Evolutionary conservation across 257 asterid species (phyloP).

Genomic region (Knoxia roxburghii): DNA sequence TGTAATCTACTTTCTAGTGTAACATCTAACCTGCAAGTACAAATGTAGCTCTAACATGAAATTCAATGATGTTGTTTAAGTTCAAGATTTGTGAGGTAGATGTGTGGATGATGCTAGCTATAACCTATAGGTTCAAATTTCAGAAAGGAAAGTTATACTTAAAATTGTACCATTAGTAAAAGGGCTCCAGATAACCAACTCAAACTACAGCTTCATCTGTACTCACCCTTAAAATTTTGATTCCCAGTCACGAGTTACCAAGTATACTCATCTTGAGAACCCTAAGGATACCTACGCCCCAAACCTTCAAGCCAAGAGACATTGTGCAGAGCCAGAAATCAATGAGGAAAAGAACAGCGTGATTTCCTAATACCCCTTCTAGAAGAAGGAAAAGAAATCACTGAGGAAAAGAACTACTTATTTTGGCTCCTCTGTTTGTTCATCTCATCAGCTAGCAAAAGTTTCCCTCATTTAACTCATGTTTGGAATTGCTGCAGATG

Average conservation of each 20-base stretch:
- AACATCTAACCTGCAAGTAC: not conserved
- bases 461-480: slow-evolving; percentile 13
- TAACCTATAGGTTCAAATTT: not conserved
- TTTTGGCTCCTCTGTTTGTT: not conserved
- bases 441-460: slow-evolving; percentile 12
- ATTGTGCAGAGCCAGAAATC: not conserved
- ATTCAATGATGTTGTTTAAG: too few relatives aligned
- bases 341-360: not conserved
- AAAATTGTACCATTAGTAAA: not conserved
- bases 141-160: not conserved
- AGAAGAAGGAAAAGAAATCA: not conserved
- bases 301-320: not conserved
- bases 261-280: not conserved
- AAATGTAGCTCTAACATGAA: not conserved
- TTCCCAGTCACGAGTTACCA: not conserved
- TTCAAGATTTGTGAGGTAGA: not conserved
- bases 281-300: not conserved
- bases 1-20: not conserved
- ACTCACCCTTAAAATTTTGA: not conserved
- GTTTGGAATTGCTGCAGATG: slow-evolving; percentile 21
- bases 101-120: not conserved
- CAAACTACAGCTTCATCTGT: not conserved
- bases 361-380: not conserved
- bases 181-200: slow-evolving; percentile 5
- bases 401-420: not conserved